phyloP scores from a whole-genome alignment of 805 yeast genomes.

The Candida mattraensis region DNA sequence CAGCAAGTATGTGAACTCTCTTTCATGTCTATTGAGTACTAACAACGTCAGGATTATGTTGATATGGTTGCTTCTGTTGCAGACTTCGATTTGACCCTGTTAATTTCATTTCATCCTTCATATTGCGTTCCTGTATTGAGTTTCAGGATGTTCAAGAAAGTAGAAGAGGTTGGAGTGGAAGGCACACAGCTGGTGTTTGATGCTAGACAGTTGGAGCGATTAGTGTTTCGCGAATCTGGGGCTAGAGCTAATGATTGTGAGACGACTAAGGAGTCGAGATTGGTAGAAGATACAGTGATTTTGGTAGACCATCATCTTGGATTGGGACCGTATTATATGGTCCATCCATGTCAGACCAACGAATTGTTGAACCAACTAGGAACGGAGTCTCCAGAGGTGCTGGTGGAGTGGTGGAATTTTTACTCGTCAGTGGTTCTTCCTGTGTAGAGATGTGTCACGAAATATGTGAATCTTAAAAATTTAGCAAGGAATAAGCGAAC shows the following conservation, averaged over 20 bases:
- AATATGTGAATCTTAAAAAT: background rate
- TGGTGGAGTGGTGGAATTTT: slow-evolving; percentile 33
- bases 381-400: slow-evolving; percentile 15
- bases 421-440: slow-evolving; percentile 13
- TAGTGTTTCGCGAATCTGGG: slow-evolving; percentile 2
- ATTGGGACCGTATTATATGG: slow-evolving; percentile 21
- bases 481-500: no score
- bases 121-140: slow-evolving; percentile 19
- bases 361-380: slow-evolving; percentile 23
- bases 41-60: no score
- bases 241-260: no score
- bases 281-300: slow-evolving; percentile 4
- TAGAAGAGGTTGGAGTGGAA: slow-evolving; percentile 7
- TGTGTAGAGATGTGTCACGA: no score
- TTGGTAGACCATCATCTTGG: slow-evolving; percentile 13
- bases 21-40: no score
- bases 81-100: slow-evolving; percentile 5
- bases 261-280: no score
- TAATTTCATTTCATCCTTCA: slow-evolving; percentile 12
- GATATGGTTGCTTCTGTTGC: background rate
- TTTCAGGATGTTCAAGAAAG: slow-evolving; percentile 13
- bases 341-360: slow-evolving; percentile 44
- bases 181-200: slow-evolving; percentile 14
- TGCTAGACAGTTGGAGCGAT: slow-evolving; percentile 2
- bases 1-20: no score